phyloP scores from a whole-genome alignment of 2,329 filamentous ascomycete genomes.

The Colletotrichum filicis region DNA sequence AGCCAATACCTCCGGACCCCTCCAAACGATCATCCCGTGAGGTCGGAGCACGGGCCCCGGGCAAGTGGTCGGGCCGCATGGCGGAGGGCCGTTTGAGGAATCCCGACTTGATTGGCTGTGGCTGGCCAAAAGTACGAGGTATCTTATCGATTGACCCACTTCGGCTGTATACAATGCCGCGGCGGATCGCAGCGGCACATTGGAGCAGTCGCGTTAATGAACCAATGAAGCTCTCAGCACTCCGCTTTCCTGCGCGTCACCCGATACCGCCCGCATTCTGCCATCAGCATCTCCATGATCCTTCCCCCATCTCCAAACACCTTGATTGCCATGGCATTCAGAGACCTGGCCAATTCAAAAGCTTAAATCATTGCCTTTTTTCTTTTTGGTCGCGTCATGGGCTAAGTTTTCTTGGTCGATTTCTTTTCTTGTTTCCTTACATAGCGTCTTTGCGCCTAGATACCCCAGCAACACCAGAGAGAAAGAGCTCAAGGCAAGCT shows the following conservation, averaged over 20 bases:
- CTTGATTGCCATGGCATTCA: background rate
- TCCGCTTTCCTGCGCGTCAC: background rate
- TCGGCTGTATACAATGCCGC: background rate
- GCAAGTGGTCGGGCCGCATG: conserved; percentile 28
- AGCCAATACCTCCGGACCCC: conserved; percentile 3
- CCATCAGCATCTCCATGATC: background rate
- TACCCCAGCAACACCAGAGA: conserved; percentile 10
- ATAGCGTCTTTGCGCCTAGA: conserved; percentile 13
- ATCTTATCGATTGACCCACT: background rate
- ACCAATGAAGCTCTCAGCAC: conserved; percentile 18
- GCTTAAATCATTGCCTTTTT: background rate
- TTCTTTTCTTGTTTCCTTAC: conserved; percentile 16
- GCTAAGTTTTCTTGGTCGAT: background rate
- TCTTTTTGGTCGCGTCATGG: background rate
- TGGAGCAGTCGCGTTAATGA: conserved; percentile 1
- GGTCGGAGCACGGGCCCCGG: conserved; percentile 25
- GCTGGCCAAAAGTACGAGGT: too few relatives aligned
- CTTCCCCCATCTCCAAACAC: background rate
- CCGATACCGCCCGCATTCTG: conserved; percentile 21
- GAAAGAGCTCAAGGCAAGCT: background rate
- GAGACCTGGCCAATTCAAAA: background rate
- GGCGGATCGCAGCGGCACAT: too few relatives aligned
- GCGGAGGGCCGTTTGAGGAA: background rate
- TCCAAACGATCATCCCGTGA: conserved; percentile 1
- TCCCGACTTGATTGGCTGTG: background rate